phyloP scores from a whole-genome alignment of 208 protist species.

The Endotrypanum monterogeii region DNA sequence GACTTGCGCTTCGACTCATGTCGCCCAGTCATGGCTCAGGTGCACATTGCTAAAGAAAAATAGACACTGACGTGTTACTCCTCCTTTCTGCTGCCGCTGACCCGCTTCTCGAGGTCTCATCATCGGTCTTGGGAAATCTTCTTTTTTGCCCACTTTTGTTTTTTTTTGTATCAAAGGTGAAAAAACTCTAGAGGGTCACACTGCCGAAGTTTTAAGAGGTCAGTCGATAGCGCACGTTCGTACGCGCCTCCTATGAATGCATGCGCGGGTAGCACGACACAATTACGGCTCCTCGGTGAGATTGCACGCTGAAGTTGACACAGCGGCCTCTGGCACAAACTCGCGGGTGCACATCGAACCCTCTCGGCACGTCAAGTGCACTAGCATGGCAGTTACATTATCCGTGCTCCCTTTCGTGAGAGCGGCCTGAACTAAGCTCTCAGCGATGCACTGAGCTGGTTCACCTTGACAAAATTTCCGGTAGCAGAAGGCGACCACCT shows the following conservation, averaged over 20 bases:
- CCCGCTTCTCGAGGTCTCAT: neutral
- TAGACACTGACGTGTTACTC: slow-evolving; percentile 2
- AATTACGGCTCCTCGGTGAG: slow-evolving; percentile 32
- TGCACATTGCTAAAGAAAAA: neutral
- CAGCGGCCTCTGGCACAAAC: slow-evolving; percentile 47
- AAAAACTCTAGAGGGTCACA: neutral
- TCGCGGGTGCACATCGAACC: slow-evolving; percentile 30
- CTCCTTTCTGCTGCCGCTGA: neutral
- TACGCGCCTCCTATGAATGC: neutral
- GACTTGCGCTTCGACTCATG: neutral
- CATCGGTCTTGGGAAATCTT: neutral
- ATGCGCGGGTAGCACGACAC: neutral
- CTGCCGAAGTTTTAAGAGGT: neutral
- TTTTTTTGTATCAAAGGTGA: neutral
- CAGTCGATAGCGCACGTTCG: neutral
- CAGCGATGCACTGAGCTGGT: slow-evolving; percentile 59
- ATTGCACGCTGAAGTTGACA: slow-evolving; percentile 52
- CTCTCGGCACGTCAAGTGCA: slow-evolving; percentile 44
- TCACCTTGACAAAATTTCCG: slow-evolving; percentile 50
- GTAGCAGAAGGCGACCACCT: slow-evolving; percentile 85
- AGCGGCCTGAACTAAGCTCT: slow-evolving; percentile 71
- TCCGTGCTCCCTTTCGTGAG: slow-evolving; percentile 85
- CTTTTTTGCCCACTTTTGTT: neutral
- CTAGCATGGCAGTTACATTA: slow-evolving; percentile 86
- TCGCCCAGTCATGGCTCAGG: neutral